These are phyloP conservation scores for Begonia fuchsioides DNA, from an alignment of 306 rosid species.

Conservation along the genomic window DNA sequence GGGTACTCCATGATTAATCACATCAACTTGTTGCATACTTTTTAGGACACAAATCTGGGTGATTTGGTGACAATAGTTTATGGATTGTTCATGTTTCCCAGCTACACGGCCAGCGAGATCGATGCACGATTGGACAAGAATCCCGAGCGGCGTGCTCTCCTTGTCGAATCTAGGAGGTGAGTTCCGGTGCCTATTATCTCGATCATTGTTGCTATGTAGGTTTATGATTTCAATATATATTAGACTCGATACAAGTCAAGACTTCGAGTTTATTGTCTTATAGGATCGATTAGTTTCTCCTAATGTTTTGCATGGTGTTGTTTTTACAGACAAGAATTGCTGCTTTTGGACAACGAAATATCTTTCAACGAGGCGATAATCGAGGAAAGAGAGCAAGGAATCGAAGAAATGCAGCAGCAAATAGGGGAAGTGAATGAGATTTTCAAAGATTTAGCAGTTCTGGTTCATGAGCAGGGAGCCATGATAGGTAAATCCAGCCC, in stretches of 20 bases:
- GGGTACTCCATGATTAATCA: constrained; percentile 19
- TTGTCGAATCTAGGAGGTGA: neutral
- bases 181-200: neutral
- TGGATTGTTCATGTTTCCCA: neutral
- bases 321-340: constrained; percentile 65
- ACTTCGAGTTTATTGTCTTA: too few relatives aligned
- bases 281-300: too few relatives aligned
- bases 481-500: constrained; percentile 46
- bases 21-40: too few relatives aligned
- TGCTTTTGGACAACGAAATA: constrained; percentile 77
- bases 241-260: too few relatives aligned
- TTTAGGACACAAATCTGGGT: too few relatives aligned
- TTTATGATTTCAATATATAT: too few relatives aligned
- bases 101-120: neutral
- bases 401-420: constrained; percentile 89
- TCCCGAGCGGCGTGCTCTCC: neutral
- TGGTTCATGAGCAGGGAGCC: constrained; percentile 90
- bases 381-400: constrained; percentile 95
- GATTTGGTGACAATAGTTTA: too few relatives aligned
- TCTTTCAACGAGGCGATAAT: constrained; percentile 90
- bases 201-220: too few relatives aligned
- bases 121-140: neutral
- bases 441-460: constrained; percentile 86
- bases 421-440: constrained; percentile 95
- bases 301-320: neutral